Conservation (phyloP, 305 asterid genomes). For the Fraxinus xanthoxyloides region DNA sequence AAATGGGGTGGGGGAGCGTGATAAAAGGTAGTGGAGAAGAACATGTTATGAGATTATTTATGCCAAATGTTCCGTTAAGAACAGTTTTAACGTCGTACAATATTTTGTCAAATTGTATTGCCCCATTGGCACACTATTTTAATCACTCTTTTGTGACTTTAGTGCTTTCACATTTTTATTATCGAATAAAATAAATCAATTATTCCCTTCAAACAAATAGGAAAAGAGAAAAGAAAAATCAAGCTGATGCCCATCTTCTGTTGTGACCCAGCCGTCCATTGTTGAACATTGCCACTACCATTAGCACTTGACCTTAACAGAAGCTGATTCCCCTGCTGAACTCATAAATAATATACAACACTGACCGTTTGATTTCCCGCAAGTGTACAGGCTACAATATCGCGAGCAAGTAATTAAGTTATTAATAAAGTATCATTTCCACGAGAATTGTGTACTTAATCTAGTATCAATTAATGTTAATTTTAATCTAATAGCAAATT, state of each 20-base stretch:
- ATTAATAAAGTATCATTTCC: too few species aligned
- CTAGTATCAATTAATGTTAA: too few species aligned
- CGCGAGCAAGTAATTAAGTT: too few species aligned
- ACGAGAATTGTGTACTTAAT: too few species aligned
- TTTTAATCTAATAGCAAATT: too few species aligned
- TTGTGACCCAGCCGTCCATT: not conserved
- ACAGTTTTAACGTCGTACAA: not conserved
- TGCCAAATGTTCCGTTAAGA: not conserved
- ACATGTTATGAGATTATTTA: not conserved
- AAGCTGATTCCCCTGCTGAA: not conserved
- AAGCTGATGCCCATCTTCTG: not conserved
- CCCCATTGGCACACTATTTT: not conserved
- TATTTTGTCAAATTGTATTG: not conserved
- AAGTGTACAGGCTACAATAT: too few species aligned
- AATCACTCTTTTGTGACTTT: not conserved
- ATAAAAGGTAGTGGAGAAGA: not conserved
- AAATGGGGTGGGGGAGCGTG: not conserved
- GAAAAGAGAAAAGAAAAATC: not conserved
- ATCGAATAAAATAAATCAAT: not conserved
- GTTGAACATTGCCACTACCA: not conserved
- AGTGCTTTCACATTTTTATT: not conserved
- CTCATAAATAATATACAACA: not conserved
- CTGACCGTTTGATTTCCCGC: not conserved
- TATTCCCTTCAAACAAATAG: not conserved
- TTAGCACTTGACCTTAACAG: not conserved